Base-by-base conservation (phyloP, 768 basidiomycete species). In the Royoungia palumana region DNA sequence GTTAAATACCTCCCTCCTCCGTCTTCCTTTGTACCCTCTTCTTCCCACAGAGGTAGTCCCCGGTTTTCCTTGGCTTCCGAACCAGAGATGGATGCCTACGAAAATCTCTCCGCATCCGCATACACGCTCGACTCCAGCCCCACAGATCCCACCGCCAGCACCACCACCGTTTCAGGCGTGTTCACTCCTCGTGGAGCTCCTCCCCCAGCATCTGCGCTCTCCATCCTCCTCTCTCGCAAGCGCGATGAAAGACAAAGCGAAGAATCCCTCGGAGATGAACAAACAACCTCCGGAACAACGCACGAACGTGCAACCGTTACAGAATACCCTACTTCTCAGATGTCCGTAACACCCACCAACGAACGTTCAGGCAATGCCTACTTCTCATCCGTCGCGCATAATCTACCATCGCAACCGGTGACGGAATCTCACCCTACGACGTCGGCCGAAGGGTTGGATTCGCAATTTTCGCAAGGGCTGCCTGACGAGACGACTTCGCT, bases 221-320 rank as follows among this genome's bases (percentile, higher is more conserved):
- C 72, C n/a, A 41, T 71, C 30, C 64, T 73, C 38, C 61, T 71
- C 50, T 57, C 70, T 5, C 65, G 46, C 3, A 60, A 54, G 28
- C 45, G 51, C 19, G 53, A 50, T 2, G 40, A 13, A 16, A 56
- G 50, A 4, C 24, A 37, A 27, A 47, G 35, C 17, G 34, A 37
- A 14, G 46, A 43, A 35, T 35, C 41, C 5, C 39, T 45, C 22
- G 8, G 10, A 19, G 24, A 14, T 12, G 49, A 48, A 13, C 54
- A 41, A 19, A 17, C 35, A 9, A 25, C 4, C 35, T 21, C 47
- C 8, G 39, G 45, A 24, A 12, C 27, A 35, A 6, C 24, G 9
- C 41, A 34, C 27, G 48, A 46, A 34, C 32, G 21, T 35, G 20
- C 39, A 17, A n/a, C 35, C 14, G 5, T 30, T 22, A 37, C 47